phyloP scores from a whole-genome alignment of 1,284 basidiomycete genomes.

The Cutaneotrichosporon sp. region DNA sequence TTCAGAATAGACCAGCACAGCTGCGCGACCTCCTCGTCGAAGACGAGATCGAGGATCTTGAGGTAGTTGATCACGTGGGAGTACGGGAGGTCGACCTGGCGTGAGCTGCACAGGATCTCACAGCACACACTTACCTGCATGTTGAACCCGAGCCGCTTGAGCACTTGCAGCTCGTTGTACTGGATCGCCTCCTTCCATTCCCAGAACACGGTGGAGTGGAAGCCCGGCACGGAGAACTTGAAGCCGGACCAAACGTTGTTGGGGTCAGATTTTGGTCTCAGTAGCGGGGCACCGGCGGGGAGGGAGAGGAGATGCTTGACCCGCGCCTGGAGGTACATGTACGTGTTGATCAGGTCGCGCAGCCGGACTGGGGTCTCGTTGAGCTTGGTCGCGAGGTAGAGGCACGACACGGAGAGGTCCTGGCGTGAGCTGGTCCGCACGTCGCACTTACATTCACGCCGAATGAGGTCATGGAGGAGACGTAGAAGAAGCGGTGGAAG shows the following conservation, averaged over 20 bases:
- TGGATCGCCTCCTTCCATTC: conserved; percentile 62
- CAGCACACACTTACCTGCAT: conserved; percentile 58
- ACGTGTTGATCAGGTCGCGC: conserved; percentile 90
- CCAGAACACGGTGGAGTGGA: conserved; percentile 45
- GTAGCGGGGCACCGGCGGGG: conserved; percentile 22
- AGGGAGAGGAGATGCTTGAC: conserved; percentile 38
- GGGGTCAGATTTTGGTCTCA: too few species aligned
- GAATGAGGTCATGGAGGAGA: conserved; percentile 89
- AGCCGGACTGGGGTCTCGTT: conserved; percentile 89
- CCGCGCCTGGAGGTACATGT: conserved; percentile 63
- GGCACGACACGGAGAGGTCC: conserved; percentile 88
- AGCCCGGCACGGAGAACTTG: conserved; percentile 36
- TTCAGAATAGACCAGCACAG: conserved; percentile 85
- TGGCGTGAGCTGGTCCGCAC: conserved; percentile 40
- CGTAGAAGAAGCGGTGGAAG: conserved; percentile 95
- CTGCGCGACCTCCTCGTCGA: conserved; percentile 64
- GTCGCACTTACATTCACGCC: conserved; percentile 67
- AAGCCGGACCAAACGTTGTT: conserved; percentile 39
- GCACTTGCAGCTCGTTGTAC: conserved; percentile 93
- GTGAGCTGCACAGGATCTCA: conserved; percentile 24
- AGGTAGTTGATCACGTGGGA: conserved; percentile 93
- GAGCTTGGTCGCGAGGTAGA: conserved; percentile 92
- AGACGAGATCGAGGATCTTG: conserved; percentile 71
- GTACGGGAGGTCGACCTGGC: conserved; percentile 80
- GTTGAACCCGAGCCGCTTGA: conserved; percentile 88